These are phyloP conservation scores for Mrakia hoshinonis DNA, from an alignment of 768 basidiomycete genomes.

Conservation along the genomic window DNA sequence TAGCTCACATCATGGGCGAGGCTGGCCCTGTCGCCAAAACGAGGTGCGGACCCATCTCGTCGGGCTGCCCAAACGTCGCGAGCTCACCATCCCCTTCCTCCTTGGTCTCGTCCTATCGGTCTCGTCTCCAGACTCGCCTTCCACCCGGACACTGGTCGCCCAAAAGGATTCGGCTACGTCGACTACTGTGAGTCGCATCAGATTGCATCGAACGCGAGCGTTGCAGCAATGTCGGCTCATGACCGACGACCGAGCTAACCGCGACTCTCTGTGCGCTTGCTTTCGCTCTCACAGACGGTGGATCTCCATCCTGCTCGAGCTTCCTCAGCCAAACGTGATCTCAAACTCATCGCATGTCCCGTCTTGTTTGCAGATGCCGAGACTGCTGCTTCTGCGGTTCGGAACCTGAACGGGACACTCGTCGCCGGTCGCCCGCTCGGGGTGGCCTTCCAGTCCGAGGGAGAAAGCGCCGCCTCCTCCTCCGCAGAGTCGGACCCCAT, in stretches of 20 bases:
- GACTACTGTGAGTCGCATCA: slow-evolving; percentile 38
- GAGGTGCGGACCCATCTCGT: slow-evolving; percentile 33
- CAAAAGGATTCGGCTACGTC: slow-evolving; percentile 42
- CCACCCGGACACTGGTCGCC: slow-evolving; percentile 39
- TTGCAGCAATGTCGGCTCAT: background rate
- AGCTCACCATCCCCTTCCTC: background rate
- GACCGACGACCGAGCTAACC: background rate
- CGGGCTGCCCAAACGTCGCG: background rate
- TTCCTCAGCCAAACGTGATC: too few relatives aligned
- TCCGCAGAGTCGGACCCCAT: slow-evolving; percentile 62
- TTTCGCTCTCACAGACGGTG: slow-evolving; percentile 4
- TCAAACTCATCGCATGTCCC: background rate
- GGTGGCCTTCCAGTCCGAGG: slow-evolving; percentile 33
- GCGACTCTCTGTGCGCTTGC: background rate
- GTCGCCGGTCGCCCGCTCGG: slow-evolving; percentile 78
- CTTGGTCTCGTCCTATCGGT: background rate
- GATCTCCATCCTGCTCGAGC: background rate
- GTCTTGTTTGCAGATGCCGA: slow-evolving; percentile 59
- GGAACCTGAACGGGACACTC: slow-evolving; percentile 86
- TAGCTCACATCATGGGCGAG: slow-evolving; percentile 39
- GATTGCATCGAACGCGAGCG: background rate
- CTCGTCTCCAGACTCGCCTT: slow-evolving; percentile 38
- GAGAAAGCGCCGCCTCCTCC: slow-evolving; percentile 20
- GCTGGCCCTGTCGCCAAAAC: slow-evolving; percentile 41
- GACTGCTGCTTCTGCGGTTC: slow-evolving; percentile 87